These are phyloP conservation scores for Fusarium pseudocircinatum DNA, from an alignment of 2,329 filamentous ascomycete species.

Conservation along the genomic window DNA sequence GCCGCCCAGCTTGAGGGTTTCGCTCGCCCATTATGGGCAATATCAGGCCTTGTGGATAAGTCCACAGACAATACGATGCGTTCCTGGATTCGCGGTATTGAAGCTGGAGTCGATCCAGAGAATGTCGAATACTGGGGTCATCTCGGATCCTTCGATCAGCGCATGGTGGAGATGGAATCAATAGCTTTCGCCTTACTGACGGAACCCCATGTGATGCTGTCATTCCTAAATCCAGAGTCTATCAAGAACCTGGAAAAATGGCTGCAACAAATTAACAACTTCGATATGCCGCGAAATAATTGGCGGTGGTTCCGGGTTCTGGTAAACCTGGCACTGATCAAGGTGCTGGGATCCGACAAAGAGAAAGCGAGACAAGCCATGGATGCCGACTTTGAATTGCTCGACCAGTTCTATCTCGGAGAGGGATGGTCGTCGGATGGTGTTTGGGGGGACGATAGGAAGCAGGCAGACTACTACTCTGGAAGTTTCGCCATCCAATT, in stretches of 20 bases:
- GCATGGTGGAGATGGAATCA: constrained; percentile 65
- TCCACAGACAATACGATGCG: constrained; percentile 40
- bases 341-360: constrained; percentile 50
- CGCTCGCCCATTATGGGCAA: constrained; percentile 51
- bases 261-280: constrained; percentile 54
- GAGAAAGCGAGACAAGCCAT: constrained; percentile 50
- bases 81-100: constrained; percentile 47
- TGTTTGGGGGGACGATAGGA: constrained; percentile 16
- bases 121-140: constrained; percentile 58
- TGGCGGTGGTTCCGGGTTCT: constrained; percentile 64
- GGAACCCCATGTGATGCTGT: constrained; percentile 51
- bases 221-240: constrained; percentile 38
- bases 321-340: constrained; percentile 56
- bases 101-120: constrained; percentile 46
- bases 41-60: constrained; percentile 52
- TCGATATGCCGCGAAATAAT: constrained; percentile 57
- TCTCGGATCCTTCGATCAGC: constrained; percentile 56
- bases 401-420: constrained; percentile 56
- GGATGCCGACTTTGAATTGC: constrained; percentile 52
- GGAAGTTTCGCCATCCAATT: constrained; percentile 1
- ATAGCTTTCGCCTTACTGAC: constrained; percentile 58
- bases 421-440: constrained; percentile 60
- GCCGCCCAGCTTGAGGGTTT: constrained; percentile 58
- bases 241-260: constrained; percentile 52
- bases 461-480: constrained; percentile 48